phyloP scores from a whole-genome alignment of 1,139 yeast species.

The Candida sanyaensis region DNA sequence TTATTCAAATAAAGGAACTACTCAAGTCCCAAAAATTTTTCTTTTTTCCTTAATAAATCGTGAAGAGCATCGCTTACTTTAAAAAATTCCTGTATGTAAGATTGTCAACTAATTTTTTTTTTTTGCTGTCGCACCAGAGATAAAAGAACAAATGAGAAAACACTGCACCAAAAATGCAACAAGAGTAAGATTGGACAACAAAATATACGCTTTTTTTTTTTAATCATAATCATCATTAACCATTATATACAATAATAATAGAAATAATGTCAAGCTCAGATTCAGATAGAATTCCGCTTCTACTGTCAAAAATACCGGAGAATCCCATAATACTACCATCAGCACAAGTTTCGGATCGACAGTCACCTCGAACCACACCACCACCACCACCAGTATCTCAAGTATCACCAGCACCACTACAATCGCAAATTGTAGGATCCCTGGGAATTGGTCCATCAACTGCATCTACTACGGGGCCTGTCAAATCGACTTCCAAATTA shows the following conservation, averaged over 20 bases:
- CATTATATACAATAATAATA: neutral
- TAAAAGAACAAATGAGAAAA: neutral
- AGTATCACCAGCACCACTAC: neutral
- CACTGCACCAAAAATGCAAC: neutral
- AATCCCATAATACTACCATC: conserved; percentile 26
- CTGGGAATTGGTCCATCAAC: neutral
- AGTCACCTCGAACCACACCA: conserved; percentile 1
- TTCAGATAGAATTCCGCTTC: conserved; percentile 24
- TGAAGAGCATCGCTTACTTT: conserved; percentile 5
- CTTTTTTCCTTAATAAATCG: neutral
- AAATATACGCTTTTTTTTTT: neutral
- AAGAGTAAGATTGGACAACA: too few relatives aligned
- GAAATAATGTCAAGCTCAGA: conserved; percentile 4
- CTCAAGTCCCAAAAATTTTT: neutral
- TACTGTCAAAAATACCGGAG: conserved; percentile 24
- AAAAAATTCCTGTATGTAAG: conserved; percentile 1
- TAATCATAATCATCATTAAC: neutral
- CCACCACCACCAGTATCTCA: conserved; percentile 4
- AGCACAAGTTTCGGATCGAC: neutral
- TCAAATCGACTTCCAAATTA: conserved; percentile 25
- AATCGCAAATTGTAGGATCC: too few relatives aligned
- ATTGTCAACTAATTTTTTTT: neutral
- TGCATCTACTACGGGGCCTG: conserved; percentile 2
- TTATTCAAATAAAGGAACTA: too few relatives aligned
- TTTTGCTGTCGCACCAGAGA: neutral